These are phyloP conservation scores for Collybia mongolica DNA, from an alignment of 768 basidiomycete species.

Conservation along the genomic window DNA sequence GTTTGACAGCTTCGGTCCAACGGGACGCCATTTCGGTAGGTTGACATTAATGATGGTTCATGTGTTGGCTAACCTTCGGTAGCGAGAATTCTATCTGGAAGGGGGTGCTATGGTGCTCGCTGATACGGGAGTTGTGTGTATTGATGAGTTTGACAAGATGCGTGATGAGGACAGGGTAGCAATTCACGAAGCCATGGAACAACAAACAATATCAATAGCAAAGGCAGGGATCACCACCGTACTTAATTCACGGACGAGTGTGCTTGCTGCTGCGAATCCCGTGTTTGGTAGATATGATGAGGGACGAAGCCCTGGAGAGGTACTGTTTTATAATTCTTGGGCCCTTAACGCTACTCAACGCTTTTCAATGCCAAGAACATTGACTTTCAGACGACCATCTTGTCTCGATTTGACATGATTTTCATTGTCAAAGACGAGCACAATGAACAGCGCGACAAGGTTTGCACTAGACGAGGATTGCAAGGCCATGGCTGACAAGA, in stretches of 20 bases:
- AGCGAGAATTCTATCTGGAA: conserved; percentile 99
- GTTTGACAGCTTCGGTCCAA: conserved; percentile 97
- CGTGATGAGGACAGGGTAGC: conserved; percentile 98
- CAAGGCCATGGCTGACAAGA: not conserved
- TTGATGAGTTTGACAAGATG: conserved; percentile 99
- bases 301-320: conserved; percentile 93
- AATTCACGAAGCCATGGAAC: conserved; percentile 99
- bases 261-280: conserved; percentile 96
- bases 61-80: conserved; percentile 6
- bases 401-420: conserved; percentile 99
- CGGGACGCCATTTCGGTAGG: conserved; percentile 87
- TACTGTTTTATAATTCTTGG: conserved; percentile 22
- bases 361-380: conserved; percentile 59
- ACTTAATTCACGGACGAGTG: conserved; percentile 92
- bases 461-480: conserved; percentile 27
- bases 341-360: conserved; percentile 4
- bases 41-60: conserved; percentile 7
- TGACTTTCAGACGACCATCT: conserved; percentile 96
- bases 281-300: conserved; percentile 98
- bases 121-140: conserved; percentile 97
- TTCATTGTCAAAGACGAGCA: conserved; percentile 99
- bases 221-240: conserved; percentile 99
- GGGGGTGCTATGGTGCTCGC: conserved; percentile 99
- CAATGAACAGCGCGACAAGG: conserved; percentile 89
- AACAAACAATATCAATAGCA: conserved; percentile 98